Percentiles rank a stretch among this genome's conserved stretches.
phyloP scores from a whole-genome alignment of 2,329 filamentous ascomycete genomes.

The Claviceps digitariae region DNA sequence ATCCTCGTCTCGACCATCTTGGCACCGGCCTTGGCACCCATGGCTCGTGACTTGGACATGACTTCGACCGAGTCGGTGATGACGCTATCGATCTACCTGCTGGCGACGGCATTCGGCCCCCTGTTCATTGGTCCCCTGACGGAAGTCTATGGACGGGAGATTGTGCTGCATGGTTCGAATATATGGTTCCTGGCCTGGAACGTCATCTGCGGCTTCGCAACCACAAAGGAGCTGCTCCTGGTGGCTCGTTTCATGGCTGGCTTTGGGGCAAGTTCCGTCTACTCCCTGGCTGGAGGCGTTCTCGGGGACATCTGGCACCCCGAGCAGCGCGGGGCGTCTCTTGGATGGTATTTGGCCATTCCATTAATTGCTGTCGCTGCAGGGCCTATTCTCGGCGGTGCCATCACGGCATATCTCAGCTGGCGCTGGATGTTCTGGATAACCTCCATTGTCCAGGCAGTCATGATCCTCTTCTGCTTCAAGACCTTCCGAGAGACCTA shows the following conservation, averaged over 20 bases:
- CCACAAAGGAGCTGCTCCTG: conserved; percentile 24
- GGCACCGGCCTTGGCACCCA: conserved; percentile 33
- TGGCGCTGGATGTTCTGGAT: conserved; percentile 36
- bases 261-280: conserved; percentile 31
- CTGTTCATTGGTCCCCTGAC: conserved; percentile 30
- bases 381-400: conserved; percentile 26
- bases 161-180: conserved; percentile 29
- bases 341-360: conserved; percentile 23
- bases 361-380: conserved; percentile 26
- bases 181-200: conserved; percentile 38
- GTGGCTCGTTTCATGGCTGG: conserved; percentile 32
- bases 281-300: conserved; percentile 32
- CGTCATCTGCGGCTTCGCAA: conserved; percentile 28
- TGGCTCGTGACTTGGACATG: conserved; percentile 39
- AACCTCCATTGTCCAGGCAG: conserved; percentile 26
- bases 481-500: conserved; percentile 26
- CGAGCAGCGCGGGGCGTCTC: conserved; percentile 29
- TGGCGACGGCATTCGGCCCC: conserved; percentile 29
- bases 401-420: conserved; percentile 21
- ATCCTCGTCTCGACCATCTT: conserved; percentile 40
- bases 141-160: conserved; percentile 33
- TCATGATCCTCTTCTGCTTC: conserved; percentile 20
- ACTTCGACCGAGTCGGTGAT: conserved; percentile 32
- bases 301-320: conserved; percentile 32
- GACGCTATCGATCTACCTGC: conserved; percentile 28